A percentile compares a stretch with the other conserved stretches of the same genome.
Evolutionary conservation across 768 basidiomycete species (phyloP).

Genomic region (Sarcodon aspratus): DNA sequence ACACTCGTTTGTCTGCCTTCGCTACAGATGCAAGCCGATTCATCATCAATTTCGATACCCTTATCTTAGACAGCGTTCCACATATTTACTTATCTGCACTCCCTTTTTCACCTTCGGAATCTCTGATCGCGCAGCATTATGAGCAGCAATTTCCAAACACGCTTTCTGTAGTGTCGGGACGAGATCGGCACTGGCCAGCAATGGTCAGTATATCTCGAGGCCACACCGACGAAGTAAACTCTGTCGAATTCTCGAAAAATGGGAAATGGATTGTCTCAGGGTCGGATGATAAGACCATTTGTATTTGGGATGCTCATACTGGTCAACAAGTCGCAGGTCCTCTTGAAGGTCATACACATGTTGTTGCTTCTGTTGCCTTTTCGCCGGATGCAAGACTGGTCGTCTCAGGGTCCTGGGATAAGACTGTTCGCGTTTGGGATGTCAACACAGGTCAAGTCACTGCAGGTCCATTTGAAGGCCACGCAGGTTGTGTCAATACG

Average conservation of each 20-base stretch:
- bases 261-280: slow-evolving; percentile 4
- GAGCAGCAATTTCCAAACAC: too few species aligned
- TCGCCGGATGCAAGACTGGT: slow-evolving; percentile 8
- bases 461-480: slow-evolving; percentile 9
- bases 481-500: slow-evolving; percentile 3
- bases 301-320: slow-evolving; percentile 3
- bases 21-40: too few species aligned
- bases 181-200: too few species aligned
- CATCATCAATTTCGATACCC: too few species aligned
- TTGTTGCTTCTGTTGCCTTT: slow-evolving; percentile 5
- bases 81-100: too few species aligned
- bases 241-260: slow-evolving; percentile 3
- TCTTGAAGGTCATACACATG: slow-evolving; percentile 3
- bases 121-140: too few species aligned
- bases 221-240: slow-evolving; percentile 1
- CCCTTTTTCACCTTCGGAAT: too few species aligned
- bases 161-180: too few species aligned
- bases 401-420: slow-evolving; percentile 37
- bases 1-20: too few species aligned
- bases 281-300: slow-evolving; percentile 1
- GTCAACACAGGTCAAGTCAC: slow-evolving; percentile 26
- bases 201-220: neutral
- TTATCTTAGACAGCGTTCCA: too few species aligned
- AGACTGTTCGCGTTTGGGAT: slow-evolving; percentile 37
- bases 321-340: slow-evolving; percentile 5